Conservation (phyloP, 2,329 filamentous ascomycete genomes). For the Juglanconis oblonga region DNA sequence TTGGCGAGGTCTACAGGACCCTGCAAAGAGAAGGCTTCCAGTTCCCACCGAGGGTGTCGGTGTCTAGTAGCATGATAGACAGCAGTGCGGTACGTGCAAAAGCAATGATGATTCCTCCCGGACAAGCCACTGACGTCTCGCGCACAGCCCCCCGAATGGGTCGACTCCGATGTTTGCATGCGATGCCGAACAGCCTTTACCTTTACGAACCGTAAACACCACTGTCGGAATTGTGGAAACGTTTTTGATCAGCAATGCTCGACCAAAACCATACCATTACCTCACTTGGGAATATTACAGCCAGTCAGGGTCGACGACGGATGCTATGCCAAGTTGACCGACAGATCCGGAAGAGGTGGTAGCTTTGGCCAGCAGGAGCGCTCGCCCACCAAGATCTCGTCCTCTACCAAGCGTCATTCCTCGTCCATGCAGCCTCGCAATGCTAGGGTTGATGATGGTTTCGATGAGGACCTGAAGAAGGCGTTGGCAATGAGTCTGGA, state of each 20-base stretch:
- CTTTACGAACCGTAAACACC: slow-evolving; percentile 97
- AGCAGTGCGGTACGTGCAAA: slow-evolving; percentile 71
- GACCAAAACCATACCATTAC: slow-evolving; percentile 80
- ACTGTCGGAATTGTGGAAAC: slow-evolving; percentile 96
- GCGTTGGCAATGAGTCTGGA: slow-evolving; percentile 96
- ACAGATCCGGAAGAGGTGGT: slow-evolving; percentile 56
- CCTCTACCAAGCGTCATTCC: slow-evolving; percentile 60
- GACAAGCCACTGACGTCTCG: neutral
- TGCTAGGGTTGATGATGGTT: slow-evolving; percentile 83
- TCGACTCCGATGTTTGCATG: slow-evolving; percentile 98
- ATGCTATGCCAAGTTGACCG: slow-evolving; percentile 84
- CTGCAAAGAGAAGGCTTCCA: slow-evolving; percentile 82
- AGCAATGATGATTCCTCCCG: slow-evolving; percentile 31
- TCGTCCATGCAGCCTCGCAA: slow-evolving; percentile 82
- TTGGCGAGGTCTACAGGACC: slow-evolving; percentile 80
- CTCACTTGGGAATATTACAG: slow-evolving; percentile 88
- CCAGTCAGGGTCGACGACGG: slow-evolving; percentile 94
- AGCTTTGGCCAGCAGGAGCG: slow-evolving; percentile 32
- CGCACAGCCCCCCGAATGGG: slow-evolving; percentile 86
- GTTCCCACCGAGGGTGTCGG: slow-evolving; percentile 82
- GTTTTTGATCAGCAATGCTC: slow-evolving; percentile 97
- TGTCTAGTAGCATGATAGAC: slow-evolving; percentile 97
- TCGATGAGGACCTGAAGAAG: slow-evolving; percentile 91
- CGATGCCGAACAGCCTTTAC: slow-evolving; percentile 92
- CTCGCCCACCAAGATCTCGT: slow-evolving; percentile 42